Evolutionary conservation across 1,284 basidiomycete species (phyloP).

Genomic region (Trichosporon sp.): DNA sequence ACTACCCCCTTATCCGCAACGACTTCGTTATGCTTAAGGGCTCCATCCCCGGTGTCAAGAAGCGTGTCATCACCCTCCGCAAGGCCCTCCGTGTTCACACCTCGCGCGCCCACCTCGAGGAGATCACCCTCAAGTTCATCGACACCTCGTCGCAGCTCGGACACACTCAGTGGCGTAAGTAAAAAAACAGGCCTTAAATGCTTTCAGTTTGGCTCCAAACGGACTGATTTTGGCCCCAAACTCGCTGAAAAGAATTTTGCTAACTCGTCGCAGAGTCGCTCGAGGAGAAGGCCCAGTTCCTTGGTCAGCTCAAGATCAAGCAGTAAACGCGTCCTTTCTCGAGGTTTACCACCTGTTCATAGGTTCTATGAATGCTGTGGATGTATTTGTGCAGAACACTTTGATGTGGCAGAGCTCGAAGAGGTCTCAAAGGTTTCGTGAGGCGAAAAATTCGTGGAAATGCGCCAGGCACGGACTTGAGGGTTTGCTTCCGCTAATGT

Average conservation of each 20-base stretch:
- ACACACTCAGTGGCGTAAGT: constrained; percentile 62
- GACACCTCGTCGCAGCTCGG: constrained; percentile 63
- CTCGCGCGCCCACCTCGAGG: constrained; percentile 67
- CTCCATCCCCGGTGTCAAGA: constrained; percentile 91
- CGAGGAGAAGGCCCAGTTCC: constrained; percentile 93
- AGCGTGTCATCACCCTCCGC: constrained; percentile 70
- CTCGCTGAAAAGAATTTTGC: too few species aligned
- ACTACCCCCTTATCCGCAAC: constrained; percentile 98
- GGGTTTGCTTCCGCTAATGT: too few species aligned
- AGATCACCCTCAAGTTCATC: constrained; percentile 91
- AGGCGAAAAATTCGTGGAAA: not conserved
- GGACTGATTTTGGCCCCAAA: too few species aligned
- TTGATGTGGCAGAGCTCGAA: not conserved
- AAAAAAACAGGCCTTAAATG: too few species aligned
- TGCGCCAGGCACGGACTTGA: not conserved
- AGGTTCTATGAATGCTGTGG: not conserved
- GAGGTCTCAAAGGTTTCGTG: not conserved
- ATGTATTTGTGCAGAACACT: constrained; percentile 10
- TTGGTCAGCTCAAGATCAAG: constrained; percentile 66
- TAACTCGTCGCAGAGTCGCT: constrained; percentile 63
- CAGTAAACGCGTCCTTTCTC: constrained; percentile 28
- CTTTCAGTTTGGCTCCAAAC: too few species aligned
- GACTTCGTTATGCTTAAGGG: constrained; percentile 97
- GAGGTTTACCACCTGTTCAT: constrained; percentile 7
- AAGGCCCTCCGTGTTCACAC: constrained; percentile 50